Evolutionary conservation across 805 yeast genomes (phyloP), one percentile per base, ranked within the genome.

Genomic region (Metschnikowia vanudenii): DNA sequence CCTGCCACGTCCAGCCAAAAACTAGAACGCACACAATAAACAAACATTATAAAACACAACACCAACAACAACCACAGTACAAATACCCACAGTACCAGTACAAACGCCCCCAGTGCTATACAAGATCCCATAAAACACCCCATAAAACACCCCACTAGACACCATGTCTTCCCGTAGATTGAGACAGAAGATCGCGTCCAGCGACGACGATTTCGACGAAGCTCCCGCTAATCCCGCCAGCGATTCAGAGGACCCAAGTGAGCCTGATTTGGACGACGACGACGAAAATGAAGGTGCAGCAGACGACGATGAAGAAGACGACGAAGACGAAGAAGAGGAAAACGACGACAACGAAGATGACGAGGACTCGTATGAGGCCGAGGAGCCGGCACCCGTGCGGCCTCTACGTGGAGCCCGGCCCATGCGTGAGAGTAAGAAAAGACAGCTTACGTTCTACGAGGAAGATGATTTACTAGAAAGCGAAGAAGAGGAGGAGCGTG

Each of bases 391-490:
- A 2, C 34, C 46, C 6, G n/a, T 37, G 24, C 33, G 53, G 26
- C 53, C 53, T 10, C 40, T 35, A 39, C 53, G 53, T 17, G 44
- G 48, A 13, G 2, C 45, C 1, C 26, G 53, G 20, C 53, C 56
- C 35, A 41, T 4, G 13, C 45, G 74, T 41, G 68, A 63, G 39
- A 51, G 63, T 12, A 55, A 69, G 39, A 71, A 69, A 49, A 61
- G 74, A n/a, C 71, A 67, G 46, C 53, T 69, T 32, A 58, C 69
- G 10, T 67, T 63, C 46, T 69, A 69, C 46, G 74, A 67, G 36
- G 70, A 63, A n/a, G 71, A 66, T 26, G 68, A 64, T 10, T 53
- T 59, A 9, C 62, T 61, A 11, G 68, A 61, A 4, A 62, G 59
- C 18, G 68, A 61, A 6, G 69, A 60, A 10, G 56, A 49, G 29